Percentiles rank a stretch among this genome's conserved stretches.
These are phyloP conservation scores for Coemansia javaensis DNA, from an alignment of 192 early-diverging fungal species.

Conservation along the genomic window DNA sequence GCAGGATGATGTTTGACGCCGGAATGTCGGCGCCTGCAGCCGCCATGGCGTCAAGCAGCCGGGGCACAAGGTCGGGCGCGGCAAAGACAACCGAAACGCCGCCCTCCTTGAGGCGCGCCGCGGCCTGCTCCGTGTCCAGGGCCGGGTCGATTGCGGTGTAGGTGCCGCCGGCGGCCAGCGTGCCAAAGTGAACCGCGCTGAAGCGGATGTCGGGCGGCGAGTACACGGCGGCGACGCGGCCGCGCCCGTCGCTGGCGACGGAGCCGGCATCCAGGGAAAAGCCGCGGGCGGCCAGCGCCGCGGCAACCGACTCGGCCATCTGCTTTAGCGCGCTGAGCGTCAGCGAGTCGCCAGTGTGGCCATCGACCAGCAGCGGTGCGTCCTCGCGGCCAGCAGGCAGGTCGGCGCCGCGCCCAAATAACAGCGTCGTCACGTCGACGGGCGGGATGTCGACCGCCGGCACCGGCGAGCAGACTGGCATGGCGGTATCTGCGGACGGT, in stretches of 20 bases:
- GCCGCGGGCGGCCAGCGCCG: neutral
- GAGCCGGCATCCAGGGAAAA: constrained; percentile 6
- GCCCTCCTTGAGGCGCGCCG: constrained; percentile 2
- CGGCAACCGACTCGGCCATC: constrained; percentile 14
- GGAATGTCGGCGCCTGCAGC: neutral
- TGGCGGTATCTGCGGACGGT: no score
- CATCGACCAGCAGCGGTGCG: constrained; percentile 10
- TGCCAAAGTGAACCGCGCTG: constrained; percentile 23
- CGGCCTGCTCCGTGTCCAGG: neutral
- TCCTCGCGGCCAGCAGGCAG: neutral
- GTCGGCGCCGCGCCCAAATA: constrained; percentile 15
- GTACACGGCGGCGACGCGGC: constrained; percentile 7
- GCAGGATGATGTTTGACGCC: constrained; percentile 2
- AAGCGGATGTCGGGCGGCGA: constrained; percentile 11
- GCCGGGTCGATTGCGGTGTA: constrained; percentile 15
- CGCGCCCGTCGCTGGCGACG: neutral
- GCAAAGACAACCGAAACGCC: constrained; percentile 14
- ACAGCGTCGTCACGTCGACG: constrained; percentile 22
- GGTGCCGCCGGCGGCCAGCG: constrained; percentile 27
- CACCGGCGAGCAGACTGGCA: constrained; percentile 35
- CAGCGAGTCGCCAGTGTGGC: constrained; percentile 1
- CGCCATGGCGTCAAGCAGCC: constrained; percentile 5
- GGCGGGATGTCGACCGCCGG: constrained; percentile 18
- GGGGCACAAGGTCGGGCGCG: constrained; percentile 16
- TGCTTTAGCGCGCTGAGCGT: constrained; percentile 16